A percentile compares a stretch with the other conserved stretches of the same genome.
These are phyloP conservation scores for Paramecium tetraurelia DNA, from an alignment of 73 alveolate genomes.

Conservation along the genomic window DNA sequence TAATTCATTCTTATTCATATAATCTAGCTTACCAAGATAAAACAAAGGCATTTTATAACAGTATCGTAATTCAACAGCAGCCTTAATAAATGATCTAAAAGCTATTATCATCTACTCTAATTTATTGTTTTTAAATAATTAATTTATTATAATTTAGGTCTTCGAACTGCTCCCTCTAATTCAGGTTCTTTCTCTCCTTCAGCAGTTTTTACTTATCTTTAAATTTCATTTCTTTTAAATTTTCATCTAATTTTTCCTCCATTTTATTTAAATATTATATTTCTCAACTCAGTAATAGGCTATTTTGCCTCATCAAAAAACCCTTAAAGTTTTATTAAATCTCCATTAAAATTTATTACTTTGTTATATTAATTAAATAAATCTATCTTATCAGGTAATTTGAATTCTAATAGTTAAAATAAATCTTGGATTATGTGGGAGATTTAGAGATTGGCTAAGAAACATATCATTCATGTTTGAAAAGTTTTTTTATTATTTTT, in stretches of 20 bases:
- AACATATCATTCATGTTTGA: no score
- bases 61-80: not conserved
- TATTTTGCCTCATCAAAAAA: no score
- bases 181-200: slow-evolving; percentile 1
- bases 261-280: not conserved
- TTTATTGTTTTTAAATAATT: not conserved
- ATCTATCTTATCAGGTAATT: no score
- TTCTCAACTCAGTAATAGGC: no score
- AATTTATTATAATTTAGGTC: not conserved
- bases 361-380: no score
- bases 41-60: not conserved
- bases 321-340: no score
- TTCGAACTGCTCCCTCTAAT: not conserved
- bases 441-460: no score
- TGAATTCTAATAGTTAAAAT: no score
- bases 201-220: not conserved
- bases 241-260: not conserved
- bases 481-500: no score
- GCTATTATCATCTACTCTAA: not conserved
- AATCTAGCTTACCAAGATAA: not conserved
- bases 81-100: not conserved
- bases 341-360: no score
- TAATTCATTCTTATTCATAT: not conserved
- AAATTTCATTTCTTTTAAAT: not conserved
- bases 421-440: no score